Conservation (phyloP, 257 asterid species). For the Haberlea rhodopensis region DNA sequence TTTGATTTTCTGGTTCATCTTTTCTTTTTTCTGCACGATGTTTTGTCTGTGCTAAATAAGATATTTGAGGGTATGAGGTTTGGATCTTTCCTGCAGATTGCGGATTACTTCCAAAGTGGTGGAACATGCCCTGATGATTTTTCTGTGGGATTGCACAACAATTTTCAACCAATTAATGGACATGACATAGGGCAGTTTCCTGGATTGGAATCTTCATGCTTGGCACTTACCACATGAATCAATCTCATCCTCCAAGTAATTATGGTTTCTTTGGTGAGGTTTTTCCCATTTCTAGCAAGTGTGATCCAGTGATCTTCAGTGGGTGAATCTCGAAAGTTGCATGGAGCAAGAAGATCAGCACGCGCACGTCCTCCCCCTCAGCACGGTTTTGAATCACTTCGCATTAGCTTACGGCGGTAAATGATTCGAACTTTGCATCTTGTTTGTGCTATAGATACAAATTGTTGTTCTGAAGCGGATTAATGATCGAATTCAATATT, state of each 20-base stretch:
- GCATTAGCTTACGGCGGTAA: neutral
- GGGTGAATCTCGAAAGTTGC: no score
- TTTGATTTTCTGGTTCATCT: constrained; percentile 1
- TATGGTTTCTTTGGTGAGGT: neutral
- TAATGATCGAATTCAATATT: no score
- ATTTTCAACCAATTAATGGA: constrained; percentile 61
- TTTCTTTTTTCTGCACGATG: constrained; percentile 13
- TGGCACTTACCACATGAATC: constrained; percentile 43
- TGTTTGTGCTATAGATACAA: no score
- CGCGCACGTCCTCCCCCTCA: neutral
- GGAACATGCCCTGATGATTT: constrained; percentile 72
- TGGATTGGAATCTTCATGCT: constrained; percentile 56
- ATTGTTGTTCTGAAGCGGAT: no score
- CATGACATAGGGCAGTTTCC: constrained; percentile 93
- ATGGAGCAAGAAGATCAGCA: neutral
- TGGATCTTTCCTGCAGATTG: constrained; percentile 52
- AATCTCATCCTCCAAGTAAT: neutral
- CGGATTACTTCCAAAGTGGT: constrained; percentile 76
- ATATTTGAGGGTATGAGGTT: neutral
- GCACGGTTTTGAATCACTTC: neutral
- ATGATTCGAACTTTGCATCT: no score
- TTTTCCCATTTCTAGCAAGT: neutral
- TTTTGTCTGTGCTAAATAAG: neutral
- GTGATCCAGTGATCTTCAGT: no score
- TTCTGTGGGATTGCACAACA: constrained; percentile 65